Evolutionary conservation across 805 yeast genomes (phyloP).

Genomic region (Blastobotrys peoriensis): DNA sequence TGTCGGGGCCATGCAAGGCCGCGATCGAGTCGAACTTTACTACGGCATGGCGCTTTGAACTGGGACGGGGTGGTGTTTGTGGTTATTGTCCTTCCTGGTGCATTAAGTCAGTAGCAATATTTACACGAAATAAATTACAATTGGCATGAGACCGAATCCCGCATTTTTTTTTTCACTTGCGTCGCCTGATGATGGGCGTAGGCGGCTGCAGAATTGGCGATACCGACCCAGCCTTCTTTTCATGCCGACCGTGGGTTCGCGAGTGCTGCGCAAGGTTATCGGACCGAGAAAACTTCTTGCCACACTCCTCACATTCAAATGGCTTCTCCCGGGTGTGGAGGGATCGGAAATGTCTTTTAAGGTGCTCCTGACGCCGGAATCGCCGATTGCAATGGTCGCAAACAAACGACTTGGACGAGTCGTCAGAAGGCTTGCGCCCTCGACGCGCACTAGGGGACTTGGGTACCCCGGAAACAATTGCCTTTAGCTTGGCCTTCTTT

Average conservation of each 20-base stretch:
- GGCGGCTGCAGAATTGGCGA: constrained; percentile 11
- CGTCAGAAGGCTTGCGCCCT: constrained; percentile 8
- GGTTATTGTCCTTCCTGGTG: too few relatives aligned
- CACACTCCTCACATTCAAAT: constrained; percentile 28
- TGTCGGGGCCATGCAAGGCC: too few relatives aligned
- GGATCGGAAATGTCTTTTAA: constrained; percentile 67
- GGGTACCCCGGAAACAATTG: not conserved
- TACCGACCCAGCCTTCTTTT: constrained; percentile 6
- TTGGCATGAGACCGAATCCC: too few relatives aligned
- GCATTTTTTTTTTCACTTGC: too few relatives aligned
- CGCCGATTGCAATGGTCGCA: constrained; percentile 60
- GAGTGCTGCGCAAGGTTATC: constrained; percentile 32
- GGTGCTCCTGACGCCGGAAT: constrained; percentile 71
- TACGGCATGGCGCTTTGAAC: too few relatives aligned
- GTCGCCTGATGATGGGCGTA: constrained; percentile 10
- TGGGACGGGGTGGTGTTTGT: too few relatives aligned
- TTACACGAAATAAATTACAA: not conserved
- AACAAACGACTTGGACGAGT: constrained; percentile 7
- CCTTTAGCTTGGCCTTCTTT: not conserved
- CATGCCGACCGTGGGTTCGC: constrained; percentile 22
- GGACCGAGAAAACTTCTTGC: constrained; percentile 30
- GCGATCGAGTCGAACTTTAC: too few relatives aligned
- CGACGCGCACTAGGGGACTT: constrained; percentile 3
- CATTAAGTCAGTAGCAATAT: too few relatives aligned
- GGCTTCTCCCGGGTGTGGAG: constrained; percentile 65